Evolutionary conservation across 192 early-diverging fungal genomes (phyloP), one percentile per base, ranked within the genome.

Genomic region (Coemansia sp.): DNA sequence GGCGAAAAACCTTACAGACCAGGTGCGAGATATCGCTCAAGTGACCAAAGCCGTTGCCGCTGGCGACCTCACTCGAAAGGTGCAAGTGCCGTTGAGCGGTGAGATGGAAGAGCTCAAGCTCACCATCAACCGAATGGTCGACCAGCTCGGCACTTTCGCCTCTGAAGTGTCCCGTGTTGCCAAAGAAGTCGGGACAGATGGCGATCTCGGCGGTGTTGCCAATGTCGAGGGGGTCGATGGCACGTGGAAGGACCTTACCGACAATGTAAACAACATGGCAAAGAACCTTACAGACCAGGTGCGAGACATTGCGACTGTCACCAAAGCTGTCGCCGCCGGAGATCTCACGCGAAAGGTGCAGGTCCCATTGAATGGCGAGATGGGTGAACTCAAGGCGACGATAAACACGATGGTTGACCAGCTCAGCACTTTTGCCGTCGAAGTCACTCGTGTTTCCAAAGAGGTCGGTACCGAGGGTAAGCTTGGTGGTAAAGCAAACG

Each of bases 391-490:
- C 2, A 87, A 84, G 42, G 65, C 85, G 4, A 86, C 84, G 0
- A 86, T 87, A 49, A 87, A 87, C 56, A 84, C 80, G 37, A 86
- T 90, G 86, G 87, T 86, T 29, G 84, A 85, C 51, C 87, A 84
- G 64, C 69, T 84, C 34, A 61, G 61, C 23, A 75, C 70, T 0
- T 86, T 89, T 67, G 86, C 88, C 12, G 59, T 74, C 0, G 88
- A 87, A 68, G 84, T 89, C 3, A 84, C 85, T 7, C 84, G 87
- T 64, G 86, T 88, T 8, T 82, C 84, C 30, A 58, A 74, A 4
- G 86, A 89, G 58, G 86, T 88, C 43, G 86, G 87, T 18, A 88
- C 85, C 6, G 85, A 88, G 45, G 87, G 87, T 12, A 74, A 80
- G 59, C 75, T 89, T 5, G 87, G 87, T 29, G 87, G 86, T 7